These are phyloP conservation scores for Clohesyomyces aquaticus DNA, from an alignment of 495 filamentous ascomycete genomes.

Conservation along the genomic window DNA sequence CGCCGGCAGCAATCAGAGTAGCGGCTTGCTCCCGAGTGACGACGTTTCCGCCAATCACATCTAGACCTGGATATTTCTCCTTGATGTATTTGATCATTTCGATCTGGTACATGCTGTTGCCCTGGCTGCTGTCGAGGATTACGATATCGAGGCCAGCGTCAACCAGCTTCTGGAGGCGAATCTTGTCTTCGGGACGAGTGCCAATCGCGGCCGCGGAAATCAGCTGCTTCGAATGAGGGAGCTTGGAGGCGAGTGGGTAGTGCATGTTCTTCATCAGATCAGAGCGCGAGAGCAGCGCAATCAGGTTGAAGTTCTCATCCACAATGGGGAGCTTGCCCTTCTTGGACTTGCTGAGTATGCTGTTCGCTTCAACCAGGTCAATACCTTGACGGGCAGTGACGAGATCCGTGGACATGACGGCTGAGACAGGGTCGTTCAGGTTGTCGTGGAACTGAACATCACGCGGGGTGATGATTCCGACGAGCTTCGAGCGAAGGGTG, in stretches of 20 bases:
- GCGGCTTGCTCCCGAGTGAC: conserved; percentile 96
- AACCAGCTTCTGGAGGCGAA: conserved; percentile 80
- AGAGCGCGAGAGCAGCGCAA: conserved; percentile 93
- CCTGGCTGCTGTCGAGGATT: conserved; percentile 92
- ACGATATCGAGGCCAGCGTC: conserved; percentile 97
- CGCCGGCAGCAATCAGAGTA: conserved; percentile 86
- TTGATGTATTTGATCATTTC: conserved; percentile 98
- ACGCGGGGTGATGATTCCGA: conserved; percentile 96
- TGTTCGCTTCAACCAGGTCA: conserved; percentile 84
- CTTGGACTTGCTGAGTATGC: conserved; percentile 90
- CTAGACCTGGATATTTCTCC: conserved; percentile 75
- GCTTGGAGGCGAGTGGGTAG: conserved; percentile 95
- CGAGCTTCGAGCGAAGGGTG: conserved; percentile 87
- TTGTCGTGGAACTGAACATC: conserved; percentile 93
- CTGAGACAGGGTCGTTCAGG: conserved; percentile 70
- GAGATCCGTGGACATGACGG: conserved; percentile 94
- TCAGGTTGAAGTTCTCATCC: conserved; percentile 80
- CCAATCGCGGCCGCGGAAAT: conserved; percentile 95
- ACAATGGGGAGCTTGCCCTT: conserved; percentile 99
- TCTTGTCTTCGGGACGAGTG: conserved; percentile 89
- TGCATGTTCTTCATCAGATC: conserved; percentile 99
- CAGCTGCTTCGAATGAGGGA: conserved; percentile 95
- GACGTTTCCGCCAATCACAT: conserved; percentile 98
- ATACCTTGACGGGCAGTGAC: conserved; percentile 88
- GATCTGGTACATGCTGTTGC: conserved; percentile 95